Evolutionary conservation across 139 green algal genomes (phyloP).

Genomic region (Chlamydomonas sphaeroides): DNA sequence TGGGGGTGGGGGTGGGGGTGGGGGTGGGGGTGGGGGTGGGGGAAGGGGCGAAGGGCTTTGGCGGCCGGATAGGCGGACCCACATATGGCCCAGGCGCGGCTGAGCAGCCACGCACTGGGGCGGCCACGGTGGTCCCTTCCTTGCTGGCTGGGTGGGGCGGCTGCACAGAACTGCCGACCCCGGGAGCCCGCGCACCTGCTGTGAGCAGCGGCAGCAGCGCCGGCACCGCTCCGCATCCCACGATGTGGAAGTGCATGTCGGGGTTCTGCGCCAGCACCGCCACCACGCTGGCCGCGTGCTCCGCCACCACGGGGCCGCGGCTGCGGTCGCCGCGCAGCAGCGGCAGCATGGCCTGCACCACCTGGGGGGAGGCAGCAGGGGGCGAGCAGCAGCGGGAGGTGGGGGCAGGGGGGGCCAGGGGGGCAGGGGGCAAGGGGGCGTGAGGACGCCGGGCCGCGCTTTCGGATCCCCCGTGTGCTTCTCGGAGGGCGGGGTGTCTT

Average conservation of each 20-base stretch:
- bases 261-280: conserved; percentile 59
- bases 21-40: too few relatives aligned
- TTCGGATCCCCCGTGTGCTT: not conserved
- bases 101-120: too few relatives aligned
- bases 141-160: too few relatives aligned
- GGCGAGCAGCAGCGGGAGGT: not conserved
- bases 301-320: not conserved
- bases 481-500: too few relatives aligned
- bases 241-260: conserved; percentile 61
- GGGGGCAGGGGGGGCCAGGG: too few relatives aligned
- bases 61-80: too few relatives aligned
- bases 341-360: conserved; percentile 17
- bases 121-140: too few relatives aligned
- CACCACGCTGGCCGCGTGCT: conserved; percentile 49
- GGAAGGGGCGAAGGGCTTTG: too few relatives aligned
- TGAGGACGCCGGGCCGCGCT: not conserved
- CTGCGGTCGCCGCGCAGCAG: conserved; percentile 16
- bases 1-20: too few relatives aligned
- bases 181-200: not conserved
- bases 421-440: not conserved
- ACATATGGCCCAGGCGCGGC: too few relatives aligned
- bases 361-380: not conserved
- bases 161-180: not conserved
- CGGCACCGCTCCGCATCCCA: conserved; percentile 47
- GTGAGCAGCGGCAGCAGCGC: conserved; percentile 51